Evolutionary conservation across 768 basidiomycete genomes (phyloP).

Genomic region (Boletus barrowsii): DNA sequence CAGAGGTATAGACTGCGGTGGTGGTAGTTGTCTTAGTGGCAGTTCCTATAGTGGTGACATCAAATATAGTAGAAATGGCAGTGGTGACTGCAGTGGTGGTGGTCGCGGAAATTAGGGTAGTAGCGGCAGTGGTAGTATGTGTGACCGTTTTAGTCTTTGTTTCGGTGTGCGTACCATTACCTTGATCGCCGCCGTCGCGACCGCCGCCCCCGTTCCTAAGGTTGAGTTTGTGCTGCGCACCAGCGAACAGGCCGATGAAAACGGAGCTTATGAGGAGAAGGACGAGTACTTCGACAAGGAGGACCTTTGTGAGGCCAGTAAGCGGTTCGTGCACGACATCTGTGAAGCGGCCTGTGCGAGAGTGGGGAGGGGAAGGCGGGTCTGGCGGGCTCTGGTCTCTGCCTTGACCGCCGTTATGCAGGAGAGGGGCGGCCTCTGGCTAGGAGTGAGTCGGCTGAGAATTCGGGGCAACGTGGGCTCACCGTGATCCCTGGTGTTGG

Average conservation of each 20-base stretch:
- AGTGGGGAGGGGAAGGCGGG: slow-evolving; percentile 37
- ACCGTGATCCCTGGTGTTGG: slow-evolving; percentile 63
- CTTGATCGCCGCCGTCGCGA: slow-evolving; percentile 17
- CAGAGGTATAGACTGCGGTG: slow-evolving; percentile 36
- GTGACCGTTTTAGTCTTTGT: slow-evolving; percentile 34
- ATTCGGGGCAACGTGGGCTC: neutral
- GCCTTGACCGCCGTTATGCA: slow-evolving; percentile 48
- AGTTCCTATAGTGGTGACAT: slow-evolving; percentile 39
- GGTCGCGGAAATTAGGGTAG: slow-evolving; percentile 29
- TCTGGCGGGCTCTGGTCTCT: slow-evolving; percentile 33
- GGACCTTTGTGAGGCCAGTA: slow-evolving; percentile 78
- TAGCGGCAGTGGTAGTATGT: slow-evolving; percentile 29
- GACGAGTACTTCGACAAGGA: slow-evolving; percentile 70
- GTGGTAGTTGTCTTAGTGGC: slow-evolving; percentile 38
- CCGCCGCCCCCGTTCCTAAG: slow-evolving; percentile 39
- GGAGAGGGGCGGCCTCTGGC: slow-evolving; percentile 63
- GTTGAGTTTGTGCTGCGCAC: slow-evolving; percentile 75
- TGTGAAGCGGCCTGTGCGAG: slow-evolving; percentile 36
- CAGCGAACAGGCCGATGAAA: slow-evolving; percentile 93
- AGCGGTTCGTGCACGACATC: slow-evolving; percentile 71
- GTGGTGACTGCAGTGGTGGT: slow-evolving; percentile 36
- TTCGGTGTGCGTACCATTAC: slow-evolving; percentile 35
- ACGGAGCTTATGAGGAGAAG: slow-evolving; percentile 79
- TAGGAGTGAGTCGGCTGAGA: neutral
- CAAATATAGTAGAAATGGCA: slow-evolving; percentile 30